A percentile compares a stretch with the other conserved stretches of the same genome.
Evolutionary conservation across 495 filamentous ascomycete genomes (phyloP).

Genomic region (Neurospora intermedia): DNA sequence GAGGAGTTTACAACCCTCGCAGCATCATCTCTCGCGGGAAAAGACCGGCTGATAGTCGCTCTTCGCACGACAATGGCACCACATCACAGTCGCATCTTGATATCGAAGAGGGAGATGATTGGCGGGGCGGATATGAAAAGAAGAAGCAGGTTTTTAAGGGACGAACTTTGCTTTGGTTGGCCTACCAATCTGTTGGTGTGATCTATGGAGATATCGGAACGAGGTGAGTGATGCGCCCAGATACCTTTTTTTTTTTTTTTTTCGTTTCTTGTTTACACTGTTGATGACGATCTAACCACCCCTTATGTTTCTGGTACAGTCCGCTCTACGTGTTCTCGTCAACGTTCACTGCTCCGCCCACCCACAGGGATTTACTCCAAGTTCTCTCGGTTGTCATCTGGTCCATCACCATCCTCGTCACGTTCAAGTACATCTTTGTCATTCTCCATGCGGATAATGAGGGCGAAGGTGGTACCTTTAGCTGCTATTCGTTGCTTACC

Average conservation of each 20-base stretch:
- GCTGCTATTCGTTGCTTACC: constrained; percentile 58
- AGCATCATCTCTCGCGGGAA: constrained; percentile 20
- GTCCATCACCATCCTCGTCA: constrained; percentile 63
- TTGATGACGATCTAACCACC: background rate
- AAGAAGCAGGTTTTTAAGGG: constrained; percentile 37
- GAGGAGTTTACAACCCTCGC: constrained; percentile 31
- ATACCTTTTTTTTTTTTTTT: background rate
- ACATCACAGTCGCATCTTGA: constrained; percentile 16
- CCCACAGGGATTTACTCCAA: constrained; percentile 52
- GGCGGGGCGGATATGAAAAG: constrained; percentile 21
- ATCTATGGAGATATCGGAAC: constrained; percentile 76
- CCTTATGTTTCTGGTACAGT: background rate
- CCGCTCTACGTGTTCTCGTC: constrained; percentile 66
- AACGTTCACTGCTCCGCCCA: constrained; percentile 49
- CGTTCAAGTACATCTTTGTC: constrained; percentile 61
- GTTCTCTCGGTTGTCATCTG: constrained; percentile 66
- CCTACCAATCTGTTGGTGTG: constrained; percentile 60
- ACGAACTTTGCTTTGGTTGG: constrained; percentile 38
- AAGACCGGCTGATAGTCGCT: constrained; percentile 10
- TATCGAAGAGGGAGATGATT: constrained; percentile 30
- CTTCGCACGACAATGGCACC: constrained; percentile 12
- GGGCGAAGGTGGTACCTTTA: constrained; percentile 70
- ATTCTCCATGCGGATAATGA: constrained; percentile 64
- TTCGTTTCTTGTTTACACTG: background rate
- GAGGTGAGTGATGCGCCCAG: constrained; percentile 19